phyloP scores from a whole-genome alignment of 768 basidiomycete genomes.

The Leucogyrophana mollusca region DNA sequence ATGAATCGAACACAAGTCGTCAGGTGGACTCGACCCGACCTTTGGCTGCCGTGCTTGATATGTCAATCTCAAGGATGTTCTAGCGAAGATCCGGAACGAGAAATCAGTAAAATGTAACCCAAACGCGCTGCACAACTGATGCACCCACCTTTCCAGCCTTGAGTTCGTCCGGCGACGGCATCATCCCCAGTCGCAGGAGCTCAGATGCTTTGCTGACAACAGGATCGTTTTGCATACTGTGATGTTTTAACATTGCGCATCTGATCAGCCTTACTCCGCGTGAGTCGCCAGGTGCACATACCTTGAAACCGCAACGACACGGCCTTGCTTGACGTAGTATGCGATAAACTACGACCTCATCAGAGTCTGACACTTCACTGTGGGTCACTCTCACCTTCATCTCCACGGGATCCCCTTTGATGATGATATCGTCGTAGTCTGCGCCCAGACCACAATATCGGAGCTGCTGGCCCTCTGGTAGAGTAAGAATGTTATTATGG shows the following conservation, averaged over 20 bases:
- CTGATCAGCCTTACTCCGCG: constrained; percentile 1
- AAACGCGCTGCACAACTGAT: not conserved
- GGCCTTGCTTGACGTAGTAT: constrained; percentile 68
- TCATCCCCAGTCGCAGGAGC: constrained; percentile 71
- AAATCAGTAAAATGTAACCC: not conserved
- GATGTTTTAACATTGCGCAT: too few relatives aligned
- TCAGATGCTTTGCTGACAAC: constrained; percentile 78
- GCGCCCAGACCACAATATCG: constrained; percentile 79
- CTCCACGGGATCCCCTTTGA: constrained; percentile 72
- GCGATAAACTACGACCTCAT: constrained; percentile 60
- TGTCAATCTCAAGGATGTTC: constrained; percentile 30
- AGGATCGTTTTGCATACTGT: constrained; percentile 80
- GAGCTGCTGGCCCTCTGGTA: constrained; percentile 77
- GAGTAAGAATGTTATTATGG: constrained; percentile 2
- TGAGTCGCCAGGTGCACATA: constrained; percentile 22
- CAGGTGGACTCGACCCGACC: not conserved
- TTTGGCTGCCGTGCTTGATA: constrained; percentile 12
- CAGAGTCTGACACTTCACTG: not conserved
- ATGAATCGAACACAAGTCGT: not conserved
- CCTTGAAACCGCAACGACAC: constrained; percentile 68
- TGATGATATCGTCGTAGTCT: constrained; percentile 72
- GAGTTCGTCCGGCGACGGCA: constrained; percentile 77
- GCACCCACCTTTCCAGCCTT: constrained; percentile 64
- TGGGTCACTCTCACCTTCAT: constrained; percentile 57
- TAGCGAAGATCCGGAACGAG: constrained; percentile 4